Evolutionary conservation across 345 rosid species (phyloP), one percentile per base, ranked within the genome.

Genomic region (Eucalyptus virginea): DNA sequence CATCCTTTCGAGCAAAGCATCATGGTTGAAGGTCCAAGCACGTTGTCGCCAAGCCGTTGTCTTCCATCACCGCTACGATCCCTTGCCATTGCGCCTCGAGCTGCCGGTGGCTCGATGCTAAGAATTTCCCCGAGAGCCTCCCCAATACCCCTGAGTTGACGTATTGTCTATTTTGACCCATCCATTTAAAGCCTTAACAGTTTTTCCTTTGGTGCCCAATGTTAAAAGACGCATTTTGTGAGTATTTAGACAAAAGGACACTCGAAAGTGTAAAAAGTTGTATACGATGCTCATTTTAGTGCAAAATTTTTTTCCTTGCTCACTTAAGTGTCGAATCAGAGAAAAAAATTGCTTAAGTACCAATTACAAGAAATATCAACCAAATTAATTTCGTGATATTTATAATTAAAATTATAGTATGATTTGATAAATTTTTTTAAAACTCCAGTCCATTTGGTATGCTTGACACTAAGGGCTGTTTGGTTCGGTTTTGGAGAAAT

Each of bases 281-380:
- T 52, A 7, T 1, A 52, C 10, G 2, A 52, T 8, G 2, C 10
- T 52, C 0, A 2, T 3, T 7, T 52, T 52, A 52, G 9, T 52
- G 2, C 23, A 8, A 52, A 8, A 1, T 1, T 1, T 52, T 8
- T 52, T 52, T 52, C 2, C 2, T 4, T 0, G 2, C 5, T 52
- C 58, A 52, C 26, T 21, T 52, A 52, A 52, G 5, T 21, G 9
- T 52, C 1, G 5, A 52, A 52, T 52, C 0, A 4, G 11, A 52
- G 58, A 3, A 21, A 52, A 52, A 52, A 8, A 52, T 52, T 5
- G 19, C 9, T 21, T 52, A 52, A 52, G 1, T 52, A 8, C 26
- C 2, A 21, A 52, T 52, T 11, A 52, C 2, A 52, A 52, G 1
- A 21, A 52, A 52, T 52, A 0, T 0, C 2, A 19, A 19, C 5